phyloP scores from a whole-genome alignment of 306 rosid species.

The Fagus crenata region DNA sequence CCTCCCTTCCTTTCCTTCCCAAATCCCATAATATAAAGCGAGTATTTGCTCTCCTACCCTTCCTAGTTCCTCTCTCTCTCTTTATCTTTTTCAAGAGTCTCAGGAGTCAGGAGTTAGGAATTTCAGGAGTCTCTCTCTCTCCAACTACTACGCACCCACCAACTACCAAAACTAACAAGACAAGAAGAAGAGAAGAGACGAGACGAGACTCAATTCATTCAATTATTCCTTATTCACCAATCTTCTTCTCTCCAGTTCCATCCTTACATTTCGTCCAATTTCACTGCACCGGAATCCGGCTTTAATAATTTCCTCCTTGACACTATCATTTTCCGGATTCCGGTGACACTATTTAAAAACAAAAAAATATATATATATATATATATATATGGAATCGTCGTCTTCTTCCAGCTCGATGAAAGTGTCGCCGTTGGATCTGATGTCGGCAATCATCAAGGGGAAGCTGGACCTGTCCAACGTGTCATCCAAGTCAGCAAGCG shows the following conservation, averaged over 20 bases:
- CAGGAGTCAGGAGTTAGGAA: too few relatives aligned
- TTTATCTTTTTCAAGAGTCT: too few relatives aligned
- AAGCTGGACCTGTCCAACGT: slow-evolving; percentile 64
- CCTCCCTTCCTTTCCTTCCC: slow-evolving; percentile 26
- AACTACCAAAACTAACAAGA: neutral
- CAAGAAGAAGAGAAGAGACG: too few relatives aligned
- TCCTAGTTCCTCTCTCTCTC: slow-evolving; percentile 8
- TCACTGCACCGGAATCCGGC: neutral
- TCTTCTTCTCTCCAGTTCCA: slow-evolving; percentile 5
- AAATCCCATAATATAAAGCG: neutral
- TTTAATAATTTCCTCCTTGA: too few relatives aligned
- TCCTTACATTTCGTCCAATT: neutral
- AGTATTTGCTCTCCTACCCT: neutral
- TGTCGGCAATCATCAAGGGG: slow-evolving; percentile 77
- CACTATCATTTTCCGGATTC: slow-evolving; percentile 18
- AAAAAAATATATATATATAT: too few relatives aligned
- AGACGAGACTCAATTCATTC: too few relatives aligned
- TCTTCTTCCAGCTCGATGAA: slow-evolving; percentile 63
- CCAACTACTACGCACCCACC: slow-evolving; percentile 42
- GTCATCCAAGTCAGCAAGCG: slow-evolving; percentile 43
- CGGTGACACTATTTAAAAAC: neutral
- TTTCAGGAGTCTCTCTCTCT: slow-evolving; percentile 15
- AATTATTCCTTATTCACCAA: too few relatives aligned
- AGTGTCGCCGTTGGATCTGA: slow-evolving; percentile 82
- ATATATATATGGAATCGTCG: slow-evolving; percentile 49